phyloP scores from a whole-genome alignment of 352 stramenopile species.

The Phytophthora idaei region DNA sequence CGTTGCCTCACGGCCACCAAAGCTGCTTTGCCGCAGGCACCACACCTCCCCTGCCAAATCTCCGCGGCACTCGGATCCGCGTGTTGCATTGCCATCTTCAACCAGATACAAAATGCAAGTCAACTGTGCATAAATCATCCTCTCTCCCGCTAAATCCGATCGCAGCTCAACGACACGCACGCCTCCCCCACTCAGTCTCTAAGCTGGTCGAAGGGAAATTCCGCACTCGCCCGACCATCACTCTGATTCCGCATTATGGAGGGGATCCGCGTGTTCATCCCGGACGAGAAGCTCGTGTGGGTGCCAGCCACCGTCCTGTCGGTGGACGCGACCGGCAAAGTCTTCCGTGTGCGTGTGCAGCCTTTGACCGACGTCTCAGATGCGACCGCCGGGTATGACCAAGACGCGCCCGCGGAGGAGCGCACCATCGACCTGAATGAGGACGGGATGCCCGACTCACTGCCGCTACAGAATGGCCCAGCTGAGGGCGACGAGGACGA shows the following conservation, averaged over 20 bases:
- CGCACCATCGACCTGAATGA: constrained; percentile 71
- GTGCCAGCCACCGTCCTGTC: constrained; percentile 76
- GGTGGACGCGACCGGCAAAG: constrained; percentile 61
- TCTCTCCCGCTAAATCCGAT: constrained; percentile 19
- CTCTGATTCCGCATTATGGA: constrained; percentile 62
- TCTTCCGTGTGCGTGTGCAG: constrained; percentile 72
- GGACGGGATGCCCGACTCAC: constrained; percentile 74
- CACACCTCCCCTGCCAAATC: not conserved
- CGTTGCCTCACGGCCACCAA: not conserved
- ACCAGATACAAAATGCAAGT: constrained; percentile 22
- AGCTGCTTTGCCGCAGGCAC: not conserved
- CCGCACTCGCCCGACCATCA: constrained; percentile 21
- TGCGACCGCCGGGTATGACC: not conserved
- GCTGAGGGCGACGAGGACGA: constrained; percentile 20
- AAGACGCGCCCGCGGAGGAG: constrained; percentile 45
- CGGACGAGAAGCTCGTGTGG: constrained; percentile 83
- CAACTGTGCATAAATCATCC: constrained; percentile 2
- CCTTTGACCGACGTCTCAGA: constrained; percentile 17
- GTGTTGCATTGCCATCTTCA: constrained; percentile 6
- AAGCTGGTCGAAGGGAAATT: constrained; percentile 5
- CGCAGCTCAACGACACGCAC: constrained; percentile 12
- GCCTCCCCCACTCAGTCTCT: not conserved
- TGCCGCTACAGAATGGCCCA: constrained; percentile 73
- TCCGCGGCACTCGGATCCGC: not conserved
- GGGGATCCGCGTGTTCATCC: constrained; percentile 82